Conservation (phyloP, 1,284 basidiomycete species). For the Psilocybe mexicana region DNA sequence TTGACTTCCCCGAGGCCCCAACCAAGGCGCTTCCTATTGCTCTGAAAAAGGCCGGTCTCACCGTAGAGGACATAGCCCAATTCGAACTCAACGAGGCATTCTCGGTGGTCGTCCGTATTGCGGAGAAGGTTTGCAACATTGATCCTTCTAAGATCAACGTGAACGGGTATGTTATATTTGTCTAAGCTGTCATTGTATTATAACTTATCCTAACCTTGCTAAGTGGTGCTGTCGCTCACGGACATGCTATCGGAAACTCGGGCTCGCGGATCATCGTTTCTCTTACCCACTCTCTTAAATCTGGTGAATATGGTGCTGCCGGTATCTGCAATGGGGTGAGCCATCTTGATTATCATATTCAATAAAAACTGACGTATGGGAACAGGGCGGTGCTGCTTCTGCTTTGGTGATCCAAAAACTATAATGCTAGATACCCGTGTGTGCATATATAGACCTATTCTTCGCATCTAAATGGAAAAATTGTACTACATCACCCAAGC, state of each 20-base stretch:
- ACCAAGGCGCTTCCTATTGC: conserved; percentile 90
- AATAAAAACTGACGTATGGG: conserved; percentile 9
- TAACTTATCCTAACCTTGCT: conserved; percentile 14
- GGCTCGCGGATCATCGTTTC: conserved; percentile 96
- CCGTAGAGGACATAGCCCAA: conserved; percentile 82
- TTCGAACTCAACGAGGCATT: conserved; percentile 99
- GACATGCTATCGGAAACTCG: conserved; percentile 95
- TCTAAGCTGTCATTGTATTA: conserved; percentile 7
- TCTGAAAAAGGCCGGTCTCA: conserved; percentile 84
- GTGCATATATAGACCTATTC: conserved; percentile 18
- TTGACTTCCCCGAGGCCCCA: conserved; percentile 97
- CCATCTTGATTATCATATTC: conserved; percentile 21
- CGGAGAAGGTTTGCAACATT: conserved; percentile 86
- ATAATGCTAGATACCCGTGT: conserved; percentile 42
- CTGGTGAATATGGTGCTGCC: conserved; percentile 96
- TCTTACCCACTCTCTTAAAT: conserved; percentile 87
- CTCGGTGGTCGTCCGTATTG: conserved; percentile 90
- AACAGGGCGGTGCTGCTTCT: conserved; percentile 90
- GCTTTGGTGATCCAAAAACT: conserved; percentile 88
- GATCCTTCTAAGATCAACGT: conserved; percentile 91
- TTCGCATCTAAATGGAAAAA: conserved; percentile 19
- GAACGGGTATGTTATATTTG: conserved; percentile 64
- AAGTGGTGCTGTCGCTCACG: conserved; percentile 90
- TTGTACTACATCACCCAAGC: conserved; percentile 10
- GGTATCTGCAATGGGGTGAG: conserved; percentile 97